Conservation (phyloP, 306 rosid species). For the Aeschynomene evenia region DNA sequence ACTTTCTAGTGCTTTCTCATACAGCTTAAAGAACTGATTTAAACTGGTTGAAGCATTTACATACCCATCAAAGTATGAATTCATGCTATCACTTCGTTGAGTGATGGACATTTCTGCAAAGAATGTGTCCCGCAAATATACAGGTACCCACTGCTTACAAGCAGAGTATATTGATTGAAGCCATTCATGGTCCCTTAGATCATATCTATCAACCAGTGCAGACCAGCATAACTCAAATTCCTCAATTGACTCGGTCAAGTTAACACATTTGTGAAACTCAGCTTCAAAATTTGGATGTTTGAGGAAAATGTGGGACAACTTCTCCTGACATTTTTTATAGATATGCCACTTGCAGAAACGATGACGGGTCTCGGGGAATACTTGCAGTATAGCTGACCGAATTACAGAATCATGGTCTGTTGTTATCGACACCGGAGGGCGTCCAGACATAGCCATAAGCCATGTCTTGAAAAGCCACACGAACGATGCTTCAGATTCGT, state of each 20-base stretch:
- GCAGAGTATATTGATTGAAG: slow-evolving; percentile 78
- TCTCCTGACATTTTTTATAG: slow-evolving; percentile 96
- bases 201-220: slow-evolving; percentile 77
- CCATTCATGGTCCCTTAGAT: slow-evolving; percentile 93
- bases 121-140: slow-evolving; percentile 84
- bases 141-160: slow-evolving; percentile 95
- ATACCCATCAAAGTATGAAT: slow-evolving; percentile 98
- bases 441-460: slow-evolving; percentile 92
- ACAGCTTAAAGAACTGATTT: slow-evolving; percentile 90
- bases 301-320: slow-evolving; percentile 82
- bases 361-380: slow-evolving; percentile 85
- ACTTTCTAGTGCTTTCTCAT: slow-evolving; percentile 96
- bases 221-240: slow-evolving; percentile 96
- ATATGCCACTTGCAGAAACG: slow-evolving; percentile 99
- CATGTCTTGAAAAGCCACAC: slow-evolving; percentile 92
- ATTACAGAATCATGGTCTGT: slow-evolving; percentile 90
- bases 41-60: slow-evolving; percentile 95
- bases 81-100: slow-evolving; percentile 98
- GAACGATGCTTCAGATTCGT: slow-evolving; percentile 90
- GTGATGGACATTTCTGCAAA: slow-evolving; percentile 99
- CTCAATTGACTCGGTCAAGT: slow-evolving; percentile 86
- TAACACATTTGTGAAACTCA: slow-evolving; percentile 93
- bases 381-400: slow-evolving; percentile 72
- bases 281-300: slow-evolving; percentile 90
- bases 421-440: slow-evolving; percentile 81